Evolutionary conservation across 169 alveolate species (phyloP).

Genomic region (Babesia bovis): DNA sequence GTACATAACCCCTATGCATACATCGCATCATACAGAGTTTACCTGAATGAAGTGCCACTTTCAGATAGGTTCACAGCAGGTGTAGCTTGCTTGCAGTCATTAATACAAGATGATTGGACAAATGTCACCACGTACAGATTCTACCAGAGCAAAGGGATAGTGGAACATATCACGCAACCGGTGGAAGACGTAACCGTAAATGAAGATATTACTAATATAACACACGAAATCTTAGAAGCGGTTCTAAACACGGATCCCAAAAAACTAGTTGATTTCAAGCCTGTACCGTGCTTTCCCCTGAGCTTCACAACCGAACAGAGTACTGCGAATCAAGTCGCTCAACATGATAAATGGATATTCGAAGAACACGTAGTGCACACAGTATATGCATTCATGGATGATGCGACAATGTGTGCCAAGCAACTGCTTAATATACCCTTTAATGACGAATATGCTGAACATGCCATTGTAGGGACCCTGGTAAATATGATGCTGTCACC

Average conservation of each 20-base stretch:
- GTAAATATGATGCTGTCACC: slow-evolving; percentile 40
- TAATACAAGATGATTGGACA: slow-evolving; percentile 48
- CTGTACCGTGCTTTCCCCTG: slow-evolving; percentile 20
- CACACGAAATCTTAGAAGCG: slow-evolving; percentile 37
- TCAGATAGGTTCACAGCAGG: slow-evolving; percentile 45
- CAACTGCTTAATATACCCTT: slow-evolving; percentile 56
- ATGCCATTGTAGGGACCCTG: slow-evolving; percentile 51
- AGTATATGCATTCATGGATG: slow-evolving; percentile 43
- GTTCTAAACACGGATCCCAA: slow-evolving; percentile 17
- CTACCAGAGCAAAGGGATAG: slow-evolving; percentile 66
- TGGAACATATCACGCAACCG: slow-evolving; percentile 14
- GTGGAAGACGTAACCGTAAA: background rate
- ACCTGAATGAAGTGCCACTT: background rate
- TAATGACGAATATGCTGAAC: slow-evolving; percentile 43
- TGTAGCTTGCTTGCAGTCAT: slow-evolving; percentile 42
- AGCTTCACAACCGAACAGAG: background rate
- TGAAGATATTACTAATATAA: slow-evolving; percentile 24
- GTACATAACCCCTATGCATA: slow-evolving; percentile 46
- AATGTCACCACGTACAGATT: slow-evolving; percentile 56
- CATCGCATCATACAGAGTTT: slow-evolving; percentile 28
- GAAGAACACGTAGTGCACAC: slow-evolving; percentile 59
- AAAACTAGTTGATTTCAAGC: slow-evolving; percentile 29
- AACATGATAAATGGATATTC: slow-evolving; percentile 54
- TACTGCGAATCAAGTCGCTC: background rate
- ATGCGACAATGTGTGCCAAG: slow-evolving; percentile 44